Conservation (phyloP, 768 basidiomycete genomes). For the Hygrophorus russula region DNA sequence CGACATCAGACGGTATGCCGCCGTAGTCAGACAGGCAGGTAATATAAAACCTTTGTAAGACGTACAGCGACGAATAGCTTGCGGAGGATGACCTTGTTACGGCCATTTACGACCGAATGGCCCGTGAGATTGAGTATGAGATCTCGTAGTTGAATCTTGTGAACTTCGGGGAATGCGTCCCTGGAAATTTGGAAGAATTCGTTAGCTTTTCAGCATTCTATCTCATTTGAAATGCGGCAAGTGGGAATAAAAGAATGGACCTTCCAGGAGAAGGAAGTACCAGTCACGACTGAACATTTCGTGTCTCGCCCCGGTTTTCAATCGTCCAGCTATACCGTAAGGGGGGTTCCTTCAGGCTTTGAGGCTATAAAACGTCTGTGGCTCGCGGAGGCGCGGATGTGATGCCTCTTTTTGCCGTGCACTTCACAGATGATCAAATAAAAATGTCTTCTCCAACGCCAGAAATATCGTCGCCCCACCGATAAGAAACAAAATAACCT, state of each 20-base stretch:
- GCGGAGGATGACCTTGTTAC: conserved; percentile 63
- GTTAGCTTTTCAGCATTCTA: not conserved
- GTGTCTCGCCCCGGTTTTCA: no score
- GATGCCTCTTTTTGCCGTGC: no score
- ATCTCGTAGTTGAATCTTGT: conserved; percentile 47
- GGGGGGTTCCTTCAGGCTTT: no score
- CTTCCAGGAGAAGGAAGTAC: not conserved
- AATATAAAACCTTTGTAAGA: conserved; percentile 6
- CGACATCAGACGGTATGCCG: conserved; percentile 1
- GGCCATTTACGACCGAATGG: conserved; percentile 46
- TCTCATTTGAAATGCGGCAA: not conserved
- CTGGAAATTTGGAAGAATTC: conserved; percentile 23
- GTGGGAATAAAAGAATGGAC: not conserved
- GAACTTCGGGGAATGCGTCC: conserved; percentile 62
- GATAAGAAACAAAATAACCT: conserved; percentile 12
- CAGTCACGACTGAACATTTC: no score
- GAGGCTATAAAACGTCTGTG: no score
- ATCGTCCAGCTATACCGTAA: no score
- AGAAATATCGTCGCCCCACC: conserved; percentile 1
- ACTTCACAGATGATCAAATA: no score
- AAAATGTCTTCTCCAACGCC: no score
- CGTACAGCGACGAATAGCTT: conserved; percentile 84
- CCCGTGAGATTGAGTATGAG: conserved; percentile 62
- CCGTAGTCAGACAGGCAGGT: conserved; percentile 4
- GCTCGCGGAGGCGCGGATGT: no score